A percentile compares a stretch with the other conserved stretches of the same genome.
Conservation (phyloP, 2,329 filamentous ascomycete species). For the Fusarium newnesense region DNA sequence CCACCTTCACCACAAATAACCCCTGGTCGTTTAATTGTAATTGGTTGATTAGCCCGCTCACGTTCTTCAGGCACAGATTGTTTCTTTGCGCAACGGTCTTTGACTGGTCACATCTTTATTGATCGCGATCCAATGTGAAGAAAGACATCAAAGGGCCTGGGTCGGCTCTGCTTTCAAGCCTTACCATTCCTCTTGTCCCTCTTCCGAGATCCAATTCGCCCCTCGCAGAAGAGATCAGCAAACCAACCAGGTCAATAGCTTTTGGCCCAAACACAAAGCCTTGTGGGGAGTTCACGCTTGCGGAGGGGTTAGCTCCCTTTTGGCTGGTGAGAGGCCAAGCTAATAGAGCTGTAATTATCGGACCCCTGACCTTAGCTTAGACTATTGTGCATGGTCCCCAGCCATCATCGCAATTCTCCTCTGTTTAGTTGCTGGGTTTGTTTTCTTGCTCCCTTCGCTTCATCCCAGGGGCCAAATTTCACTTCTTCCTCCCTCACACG, state of each 20-base stretch:
- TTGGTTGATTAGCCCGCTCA: slow-evolving; percentile 18
- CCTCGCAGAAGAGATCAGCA: slow-evolving; percentile 16
- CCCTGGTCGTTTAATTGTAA: slow-evolving; percentile 15
- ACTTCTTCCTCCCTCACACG: slow-evolving; percentile 20
- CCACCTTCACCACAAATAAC: slow-evolving; percentile 33
- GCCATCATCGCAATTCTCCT: slow-evolving; percentile 32
- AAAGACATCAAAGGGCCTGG: background rate
- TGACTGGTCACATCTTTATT: slow-evolving; percentile 11
- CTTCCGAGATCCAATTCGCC: background rate
- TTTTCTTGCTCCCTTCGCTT: slow-evolving; percentile 32
- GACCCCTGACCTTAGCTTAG: slow-evolving; percentile 32
- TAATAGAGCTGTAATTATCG: slow-evolving; percentile 8
- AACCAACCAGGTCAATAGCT: background rate
- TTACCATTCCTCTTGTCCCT: slow-evolving; percentile 21
- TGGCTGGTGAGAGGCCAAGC: background rate
- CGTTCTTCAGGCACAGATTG: slow-evolving; percentile 27
- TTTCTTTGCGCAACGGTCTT: slow-evolving; percentile 5
- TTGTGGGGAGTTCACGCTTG: slow-evolving; percentile 30
- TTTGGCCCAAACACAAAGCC: background rate
- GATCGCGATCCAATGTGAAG: slow-evolving; percentile 5
- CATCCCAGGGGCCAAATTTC: slow-evolving; percentile 23
- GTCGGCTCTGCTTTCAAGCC: slow-evolving; percentile 11
- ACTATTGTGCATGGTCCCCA: slow-evolving; percentile 35
- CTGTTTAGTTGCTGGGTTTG: slow-evolving; percentile 17
- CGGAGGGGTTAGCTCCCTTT: slow-evolving; percentile 24